phyloP scores from a whole-genome alignment of 179 eudicot species.

The Heliamphora pulchella region DNA sequence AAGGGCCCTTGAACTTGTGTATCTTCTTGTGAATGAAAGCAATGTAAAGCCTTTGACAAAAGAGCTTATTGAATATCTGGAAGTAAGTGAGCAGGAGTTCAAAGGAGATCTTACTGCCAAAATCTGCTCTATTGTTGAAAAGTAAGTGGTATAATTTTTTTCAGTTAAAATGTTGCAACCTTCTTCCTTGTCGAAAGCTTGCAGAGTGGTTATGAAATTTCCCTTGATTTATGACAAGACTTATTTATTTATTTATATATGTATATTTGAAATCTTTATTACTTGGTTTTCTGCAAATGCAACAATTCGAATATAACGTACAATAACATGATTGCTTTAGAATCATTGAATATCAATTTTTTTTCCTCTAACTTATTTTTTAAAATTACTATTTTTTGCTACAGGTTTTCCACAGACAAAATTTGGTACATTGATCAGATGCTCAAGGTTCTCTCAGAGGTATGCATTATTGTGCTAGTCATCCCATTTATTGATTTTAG shows the following conservation, averaged over 20 bases:
- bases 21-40: slow-evolving; percentile 87
- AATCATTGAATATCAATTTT: neutral
- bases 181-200: slow-evolving; percentile 6
- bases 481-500: neutral
- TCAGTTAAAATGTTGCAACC: neutral
- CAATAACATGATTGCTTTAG: neutral
- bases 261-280: neutral
- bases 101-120: slow-evolving; percentile 88
- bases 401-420: slow-evolving; percentile 84
- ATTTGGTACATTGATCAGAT: slow-evolving; percentile 98
- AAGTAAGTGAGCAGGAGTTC: slow-evolving; percentile 83
- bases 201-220: neutral
- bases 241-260: neutral
- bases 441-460: slow-evolving; percentile 97
- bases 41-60: slow-evolving; percentile 83
- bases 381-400: slow-evolving; percentile 16
- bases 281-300: neutral
- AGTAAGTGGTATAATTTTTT: slow-evolving; percentile 44
- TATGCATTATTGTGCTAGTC: slow-evolving; percentile 23
- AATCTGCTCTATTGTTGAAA: slow-evolving; percentile 95
- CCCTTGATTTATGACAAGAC: neutral
- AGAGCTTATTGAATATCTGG: slow-evolving; percentile 87
- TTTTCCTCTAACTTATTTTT: neutral
- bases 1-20: slow-evolving; percentile 94
- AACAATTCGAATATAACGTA: neutral